These are phyloP conservation scores for Vitis amurensis DNA, from an alignment of 164 flowering plant species.

Conservation along the genomic window DNA sequence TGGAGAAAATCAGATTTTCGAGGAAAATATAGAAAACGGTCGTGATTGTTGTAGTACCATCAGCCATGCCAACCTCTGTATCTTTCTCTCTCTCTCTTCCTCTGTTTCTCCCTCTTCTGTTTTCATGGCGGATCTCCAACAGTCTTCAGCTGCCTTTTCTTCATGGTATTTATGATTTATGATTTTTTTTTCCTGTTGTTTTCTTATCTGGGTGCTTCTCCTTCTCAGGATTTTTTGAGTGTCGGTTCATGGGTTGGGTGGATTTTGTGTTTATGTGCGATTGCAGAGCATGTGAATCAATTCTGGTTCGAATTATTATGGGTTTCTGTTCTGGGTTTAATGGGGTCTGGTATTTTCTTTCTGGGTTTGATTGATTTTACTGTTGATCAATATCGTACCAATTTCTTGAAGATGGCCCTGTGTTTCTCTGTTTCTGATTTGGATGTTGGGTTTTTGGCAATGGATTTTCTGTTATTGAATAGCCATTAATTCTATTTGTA, in stretches of 20 bases:
- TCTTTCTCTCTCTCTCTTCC: not conserved
- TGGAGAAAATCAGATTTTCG: too few species aligned
- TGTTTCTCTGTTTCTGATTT: not conserved
- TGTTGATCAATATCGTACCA: not conserved
- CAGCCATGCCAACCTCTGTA: not conserved
- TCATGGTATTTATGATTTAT: not conserved
- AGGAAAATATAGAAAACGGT: not conserved
- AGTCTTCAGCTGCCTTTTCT: slow-evolving; percentile 1
- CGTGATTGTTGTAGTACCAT: slow-evolving; percentile 3
- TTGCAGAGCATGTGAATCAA: not conserved
- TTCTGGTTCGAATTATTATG: not conserved
- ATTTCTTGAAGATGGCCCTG: not conserved
- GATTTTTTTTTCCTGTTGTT: not conserved
- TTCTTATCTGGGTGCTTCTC: not conserved
- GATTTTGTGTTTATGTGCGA: not conserved
- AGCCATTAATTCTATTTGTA: too few species aligned
- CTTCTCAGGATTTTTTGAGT: not conserved
- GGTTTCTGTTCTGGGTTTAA: not conserved
- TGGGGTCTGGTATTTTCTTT: not conserved
- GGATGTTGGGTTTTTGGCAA: not conserved
- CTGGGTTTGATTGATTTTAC: not conserved
- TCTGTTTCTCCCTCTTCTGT: not conserved
- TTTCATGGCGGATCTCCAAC: slow-evolving; percentile 1
- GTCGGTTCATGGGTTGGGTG: not conserved
- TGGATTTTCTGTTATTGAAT: too few species aligned